A percentile compares a stretch with the other conserved stretches of the same genome.
Evolutionary conservation across 306 rosid genomes (phyloP).

Genomic region (Quercus alba): DNA sequence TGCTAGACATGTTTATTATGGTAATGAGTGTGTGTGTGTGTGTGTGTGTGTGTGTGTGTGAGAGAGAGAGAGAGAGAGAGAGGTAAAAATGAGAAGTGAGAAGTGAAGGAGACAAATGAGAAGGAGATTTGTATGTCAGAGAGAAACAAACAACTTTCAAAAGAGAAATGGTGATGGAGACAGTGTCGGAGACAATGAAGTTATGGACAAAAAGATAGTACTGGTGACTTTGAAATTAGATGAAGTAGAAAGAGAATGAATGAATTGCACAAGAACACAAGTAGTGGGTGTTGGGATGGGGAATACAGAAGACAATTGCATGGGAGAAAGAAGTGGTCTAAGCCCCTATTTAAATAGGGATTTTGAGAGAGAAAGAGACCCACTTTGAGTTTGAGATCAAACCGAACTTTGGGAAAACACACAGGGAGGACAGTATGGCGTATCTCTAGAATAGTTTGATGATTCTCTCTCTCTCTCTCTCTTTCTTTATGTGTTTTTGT

Average conservation of each 20-base stretch:
- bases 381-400: neutral
- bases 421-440: neutral
- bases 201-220: neutral
- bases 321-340: constrained; percentile 36
- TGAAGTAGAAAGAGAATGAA: neutral
- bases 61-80: neutral
- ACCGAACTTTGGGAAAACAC: neutral
- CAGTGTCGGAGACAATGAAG: neutral
- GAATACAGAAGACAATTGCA: constrained; percentile 30
- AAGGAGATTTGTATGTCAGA: neutral
- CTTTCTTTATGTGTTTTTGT: neutral
- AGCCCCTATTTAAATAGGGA: constrained; percentile 32
- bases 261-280: constrained; percentile 8
- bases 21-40: neutral
- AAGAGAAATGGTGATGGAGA: no score
- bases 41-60: no score
- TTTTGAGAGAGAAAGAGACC: neutral
- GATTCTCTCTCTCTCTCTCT: neutral
- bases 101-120: constrained; percentile 5
- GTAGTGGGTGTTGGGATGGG: constrained; percentile 24
- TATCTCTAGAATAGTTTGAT: neutral
- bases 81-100: neutral
- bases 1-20: constrained; percentile 48
- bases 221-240: neutral
- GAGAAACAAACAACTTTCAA: neutral